Base-by-base conservation (phyloP, 2,329 filamentous ascomycete species). In the Claviceps sp. region DNA sequence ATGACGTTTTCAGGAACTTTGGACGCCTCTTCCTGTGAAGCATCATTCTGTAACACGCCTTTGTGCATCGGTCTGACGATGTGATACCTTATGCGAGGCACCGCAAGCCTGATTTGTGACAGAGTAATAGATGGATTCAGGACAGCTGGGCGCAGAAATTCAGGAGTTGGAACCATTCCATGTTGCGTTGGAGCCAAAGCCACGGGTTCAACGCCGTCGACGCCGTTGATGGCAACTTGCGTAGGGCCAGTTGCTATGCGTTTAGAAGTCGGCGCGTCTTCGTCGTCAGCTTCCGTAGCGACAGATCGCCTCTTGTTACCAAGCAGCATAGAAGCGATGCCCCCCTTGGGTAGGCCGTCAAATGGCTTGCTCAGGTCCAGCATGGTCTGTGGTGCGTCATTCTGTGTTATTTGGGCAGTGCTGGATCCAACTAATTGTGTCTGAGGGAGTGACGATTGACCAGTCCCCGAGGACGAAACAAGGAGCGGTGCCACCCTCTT, bases 321-420 rank as follows among this genome's bases (percentile, higher is more conserved):
- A 20, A 97, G 77, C 1, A 98, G 71, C 71, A 98, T 80, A 2
- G 88, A 78, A 1, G 87, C 82, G 17, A 98, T 76, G 2, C 93
- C 93, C 23, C 93, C 93, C 64, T 86, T 88, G 0, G 93, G 93
- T 43, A 97, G 74, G 1, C 91, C 90, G 58, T 98, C 91, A 56
- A 90, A 95, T 1, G 93, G 93, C 61, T 93, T 95, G 16, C 88
- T 93, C 2, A 98, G 75, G 66, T 98, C 93, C 8, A 98, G 71
- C 20, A 91, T 82, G 11, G 86, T 86, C 60, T 90, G 85, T 0
- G 89, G 88, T 0, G 82, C 76, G 56, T 93, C 88, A 52, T 77
- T 80, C 53, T 83, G 82, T 0, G 76, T 70, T 2, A 72, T 70
- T 56, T 79, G 86, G 14, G 75, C 77, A 9, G 80, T 78, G 9